Evolutionary conservation across 106 monocot species (phyloP), one percentile per base, ranked within the genome.

Genomic region (Narthecium ossifragum): DNA sequence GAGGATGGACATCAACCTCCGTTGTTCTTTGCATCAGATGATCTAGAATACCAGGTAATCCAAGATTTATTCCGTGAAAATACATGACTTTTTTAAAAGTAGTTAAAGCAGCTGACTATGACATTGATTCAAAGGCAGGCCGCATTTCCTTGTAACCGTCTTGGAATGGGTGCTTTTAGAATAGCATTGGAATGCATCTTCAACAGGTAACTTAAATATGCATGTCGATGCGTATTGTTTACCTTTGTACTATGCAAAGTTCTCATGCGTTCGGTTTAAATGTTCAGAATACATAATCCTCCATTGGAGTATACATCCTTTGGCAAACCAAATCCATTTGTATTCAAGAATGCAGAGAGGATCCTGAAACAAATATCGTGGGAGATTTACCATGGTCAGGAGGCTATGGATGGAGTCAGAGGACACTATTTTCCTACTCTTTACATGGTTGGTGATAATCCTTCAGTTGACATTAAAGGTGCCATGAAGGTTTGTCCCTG

Each of bases 101-200:
- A 37, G 24, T 43, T 32, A 20, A 11, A 34, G 33, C 27, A 60
- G 37, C 50, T 58, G 59, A 61, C 18, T 27, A 67, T 52, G 26
- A 26, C 36, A 48, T 23, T 50, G 28, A 49, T 66, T 75, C 17
- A 31, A 57, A 57, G 63, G 46, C 70, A 96, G 94, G 80, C 86
- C 62, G 75, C 65, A 55, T 96, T 96, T 76, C 86, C 86, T 70
- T 66, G 80, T 39, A 83, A 96, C 59, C 82, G 94, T 51, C 83
- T 96, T 68, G 94, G 94, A 62, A 90, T 96, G 94, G 94, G 94
- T 72, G 94, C 94, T 64, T 96, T 96, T 67, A 86, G 90, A 71
- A 82, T 96, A 46, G 86, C 86, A 60, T 55, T 96, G 24, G 86
- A 96, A 76, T 78, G 70, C 66, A 79, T 96, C 31, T 90, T 78